Evolutionary conservation across 371 early-diverging fungal genomes (phyloP), one percentile per base, ranked within the genome.

Genomic region (Batkoa obscura): DNA sequence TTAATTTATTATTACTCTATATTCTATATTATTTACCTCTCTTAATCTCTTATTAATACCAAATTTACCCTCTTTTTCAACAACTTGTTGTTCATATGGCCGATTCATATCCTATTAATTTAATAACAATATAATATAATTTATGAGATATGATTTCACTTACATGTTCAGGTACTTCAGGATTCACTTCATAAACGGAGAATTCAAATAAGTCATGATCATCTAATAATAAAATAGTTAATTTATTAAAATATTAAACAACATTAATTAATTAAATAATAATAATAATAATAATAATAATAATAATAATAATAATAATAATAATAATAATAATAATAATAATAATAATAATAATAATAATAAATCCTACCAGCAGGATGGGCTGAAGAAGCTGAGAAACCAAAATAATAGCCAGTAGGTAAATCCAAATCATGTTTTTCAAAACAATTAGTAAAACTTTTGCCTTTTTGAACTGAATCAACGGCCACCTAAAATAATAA

Each of bases 351-450:
- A 31, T 0, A 50, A 8, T 35, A 39, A 46, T 51, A 17, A 51
- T 13, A 12, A n/a, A 2, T 36, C 12, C n/a, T 43, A 58, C 51
- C 58, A n/a, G 46, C 54, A 15, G 51, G 52, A 13, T 41, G 46
- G 35, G 47, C 50, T 23, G 59, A 59, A 1, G 59, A 50, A 71
- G 74, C 80, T 57, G 83, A 76, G 8, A 87, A 32, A 38, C 91
- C 91, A 77, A 90, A 90, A 63, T 80, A 75, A 61, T 87, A 84
- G n/a, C 78, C 81, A 33, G 69, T 63, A 3, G 91, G 91, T 43
- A 90, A 64, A 15, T 67, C 60, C 33, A 84, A 65, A 45, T 73
- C 66, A 41, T 71, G 62, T 35, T 69, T 62, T 46, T 73, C 73
- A 58, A 86, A 74, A 59, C 90, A 86, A 42, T 69, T 64, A 31